phyloP scores from a whole-genome alignment of 306 rosid genomes.

The Benincasa hispida region DNA sequence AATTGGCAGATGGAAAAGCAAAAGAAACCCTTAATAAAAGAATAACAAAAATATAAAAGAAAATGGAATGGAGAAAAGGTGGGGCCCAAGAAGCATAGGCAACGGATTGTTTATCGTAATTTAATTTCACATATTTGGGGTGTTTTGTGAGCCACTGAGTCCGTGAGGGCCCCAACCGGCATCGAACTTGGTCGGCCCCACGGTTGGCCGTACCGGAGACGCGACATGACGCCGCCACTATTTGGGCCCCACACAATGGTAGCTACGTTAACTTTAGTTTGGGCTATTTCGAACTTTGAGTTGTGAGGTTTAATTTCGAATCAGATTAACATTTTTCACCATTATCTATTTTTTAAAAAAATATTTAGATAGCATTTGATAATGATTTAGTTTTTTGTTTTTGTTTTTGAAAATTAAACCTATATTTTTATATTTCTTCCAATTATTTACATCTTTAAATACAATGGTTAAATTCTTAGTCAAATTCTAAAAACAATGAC shows the following conservation, averaged over 20 bases:
- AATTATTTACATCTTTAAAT: too few species aligned
- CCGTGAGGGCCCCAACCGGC: neutral
- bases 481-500: too few species aligned
- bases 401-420: too few species aligned
- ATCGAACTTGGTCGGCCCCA: neutral
- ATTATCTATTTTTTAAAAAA: too few species aligned
- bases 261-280: too few species aligned
- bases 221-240: neutral
- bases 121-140: neutral
- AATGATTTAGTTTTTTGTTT: too few species aligned
- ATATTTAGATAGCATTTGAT: too few species aligned
- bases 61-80: neutral
- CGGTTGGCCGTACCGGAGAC: neutral
- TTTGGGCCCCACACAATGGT: neutral
- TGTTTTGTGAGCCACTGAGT: neutral
- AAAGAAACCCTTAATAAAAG: neutral
- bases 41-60: neutral
- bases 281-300: too few species aligned
- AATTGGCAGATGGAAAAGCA: neutral
- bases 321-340: too few species aligned
- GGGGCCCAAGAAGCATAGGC: neutral
- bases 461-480: too few species aligned
- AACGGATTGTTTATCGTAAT: neutral
- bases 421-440: too few species aligned
- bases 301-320: too few species aligned